These are phyloP conservation scores for Blastobotrys raffinosifermentans DNA, from an alignment of 1,139 yeast species.

Conservation along the genomic window DNA sequence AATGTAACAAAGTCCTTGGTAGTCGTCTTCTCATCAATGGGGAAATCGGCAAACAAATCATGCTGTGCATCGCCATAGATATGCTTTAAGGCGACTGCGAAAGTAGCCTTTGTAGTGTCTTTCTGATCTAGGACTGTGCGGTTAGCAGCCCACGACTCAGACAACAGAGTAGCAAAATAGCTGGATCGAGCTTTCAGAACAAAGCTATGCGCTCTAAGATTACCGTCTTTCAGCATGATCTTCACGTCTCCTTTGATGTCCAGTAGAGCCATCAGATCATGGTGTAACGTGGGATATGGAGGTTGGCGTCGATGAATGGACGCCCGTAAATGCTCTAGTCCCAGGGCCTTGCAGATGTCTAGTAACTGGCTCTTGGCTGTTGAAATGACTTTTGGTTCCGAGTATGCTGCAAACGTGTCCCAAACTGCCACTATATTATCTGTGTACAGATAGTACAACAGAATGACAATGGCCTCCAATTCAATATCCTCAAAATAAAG, in stretches of 20 bases:
- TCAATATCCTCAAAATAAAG: constrained; percentile 19
- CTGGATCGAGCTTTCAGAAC: constrained; percentile 53
- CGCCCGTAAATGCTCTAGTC: constrained; percentile 18
- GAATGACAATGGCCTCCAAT: constrained; percentile 32
- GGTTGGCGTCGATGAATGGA: constrained; percentile 19
- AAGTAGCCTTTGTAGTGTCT: constrained; percentile 41
- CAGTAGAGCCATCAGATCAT: constrained; percentile 16
- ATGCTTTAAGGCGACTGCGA: constrained; percentile 48
- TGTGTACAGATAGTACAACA: constrained; percentile 44
- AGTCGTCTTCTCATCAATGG: constrained; percentile 20
- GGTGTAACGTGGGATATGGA: constrained; percentile 16
- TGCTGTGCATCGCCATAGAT: constrained; percentile 51
- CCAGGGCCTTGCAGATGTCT: constrained; percentile 17
- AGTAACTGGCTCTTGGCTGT: constrained; percentile 25
- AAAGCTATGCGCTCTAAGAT: constrained; percentile 42
- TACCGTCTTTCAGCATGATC: constrained; percentile 41
- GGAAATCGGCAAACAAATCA: constrained; percentile 41
- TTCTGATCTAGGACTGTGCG: constrained; percentile 37
- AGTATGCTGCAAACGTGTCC: constrained; percentile 27
- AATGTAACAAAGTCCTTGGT: constrained; percentile 47
- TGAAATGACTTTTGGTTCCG: constrained; percentile 20
- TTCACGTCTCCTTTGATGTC: constrained; percentile 26
- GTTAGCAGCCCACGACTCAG: constrained; percentile 45
- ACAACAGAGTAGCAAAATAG: constrained; percentile 56
- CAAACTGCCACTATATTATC: constrained; percentile 39